A percentile compares a stretch with the other conserved stretches of the same genome.
These are phyloP conservation scores for Periconia sp. DNA, from an alignment of 2,329 filamentous ascomycete species.

Conservation along the genomic window DNA sequence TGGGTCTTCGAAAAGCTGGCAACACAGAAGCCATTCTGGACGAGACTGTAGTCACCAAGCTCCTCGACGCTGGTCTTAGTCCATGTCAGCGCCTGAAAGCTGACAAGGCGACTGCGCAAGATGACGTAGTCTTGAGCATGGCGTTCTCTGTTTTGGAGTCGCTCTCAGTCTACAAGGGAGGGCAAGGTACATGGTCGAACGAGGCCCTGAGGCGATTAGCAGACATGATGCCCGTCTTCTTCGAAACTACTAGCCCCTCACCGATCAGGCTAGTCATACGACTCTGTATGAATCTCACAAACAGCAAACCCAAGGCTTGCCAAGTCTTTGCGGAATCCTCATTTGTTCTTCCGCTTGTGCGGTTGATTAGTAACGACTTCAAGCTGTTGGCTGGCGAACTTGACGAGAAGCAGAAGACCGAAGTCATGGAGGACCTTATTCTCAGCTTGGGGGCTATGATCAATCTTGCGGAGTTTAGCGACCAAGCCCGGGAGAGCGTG, in stretches of 20 bases:
- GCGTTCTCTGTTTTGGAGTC: constrained; percentile 62
- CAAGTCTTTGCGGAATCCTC: constrained; percentile 66
- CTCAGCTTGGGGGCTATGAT: constrained; percentile 83
- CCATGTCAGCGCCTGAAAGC: constrained; percentile 21
- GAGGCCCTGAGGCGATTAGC: constrained; percentile 61
- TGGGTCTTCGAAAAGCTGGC: constrained; percentile 57
- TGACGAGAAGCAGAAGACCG: constrained; percentile 60
- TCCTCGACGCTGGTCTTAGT: constrained; percentile 51
- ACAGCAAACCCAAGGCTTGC: constrained; percentile 75
- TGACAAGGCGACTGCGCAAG: constrained; percentile 22
- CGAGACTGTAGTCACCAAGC: constrained; percentile 36
- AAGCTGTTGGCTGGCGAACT: constrained; percentile 29
- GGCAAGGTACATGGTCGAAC: constrained; percentile 41
- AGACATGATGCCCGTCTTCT: constrained; percentile 47
- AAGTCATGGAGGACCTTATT: constrained; percentile 71
- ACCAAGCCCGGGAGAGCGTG: constrained; percentile 55
- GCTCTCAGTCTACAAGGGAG: constrained; percentile 51
- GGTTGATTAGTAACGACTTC: constrained; percentile 35
- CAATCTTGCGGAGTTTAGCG: constrained; percentile 83
- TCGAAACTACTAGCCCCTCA: constrained; percentile 20
- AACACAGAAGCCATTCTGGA: constrained; percentile 57
- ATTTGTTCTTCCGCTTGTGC: constrained; percentile 54
- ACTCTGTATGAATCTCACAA: constrained; percentile 83
- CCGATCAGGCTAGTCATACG: constrained; percentile 62
- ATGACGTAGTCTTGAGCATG: constrained; percentile 42